Conservation (phyloP, 169 alveolate genomes). For the Eimeria praecox region DNA sequence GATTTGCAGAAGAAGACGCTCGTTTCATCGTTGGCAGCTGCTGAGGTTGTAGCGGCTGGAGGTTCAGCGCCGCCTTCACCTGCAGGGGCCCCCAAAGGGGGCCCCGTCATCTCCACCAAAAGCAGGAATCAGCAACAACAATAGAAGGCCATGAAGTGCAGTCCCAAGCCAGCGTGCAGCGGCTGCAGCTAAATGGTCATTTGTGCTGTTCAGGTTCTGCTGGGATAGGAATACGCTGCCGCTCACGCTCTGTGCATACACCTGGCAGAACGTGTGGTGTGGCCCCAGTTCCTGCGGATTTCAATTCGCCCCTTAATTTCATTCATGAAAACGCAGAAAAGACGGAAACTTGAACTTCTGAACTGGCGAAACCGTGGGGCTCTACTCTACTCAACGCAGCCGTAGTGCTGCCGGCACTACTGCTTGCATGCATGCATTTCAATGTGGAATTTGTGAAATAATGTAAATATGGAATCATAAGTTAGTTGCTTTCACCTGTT, state of each 20-base stretch:
- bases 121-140: not conserved
- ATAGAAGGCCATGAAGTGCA: not conserved
- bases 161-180: not conserved
- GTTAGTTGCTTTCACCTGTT: not conserved
- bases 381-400: not conserved
- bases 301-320: not conserved
- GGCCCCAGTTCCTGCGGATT: not conserved
- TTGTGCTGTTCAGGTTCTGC: not conserved
- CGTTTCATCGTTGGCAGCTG: not conserved
- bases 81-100: constrained; percentile 49
- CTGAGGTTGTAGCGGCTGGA: not conserved
- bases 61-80: not conserved
- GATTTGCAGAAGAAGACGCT: constrained; percentile 43
- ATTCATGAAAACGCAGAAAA: not conserved
- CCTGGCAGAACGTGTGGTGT: not conserved
- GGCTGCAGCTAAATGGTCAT: not conserved
- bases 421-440: not conserved
- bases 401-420: not conserved
- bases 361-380: constrained; percentile 7
- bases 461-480: not conserved
- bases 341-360: not conserved
- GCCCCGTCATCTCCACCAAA: constrained; percentile 39
- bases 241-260: not conserved
- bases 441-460: not conserved
- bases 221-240: not conserved